Base-by-base conservation (phyloP, 2,329 filamentous ascomycete genomes). In the Emmonsia crescens region DNA sequence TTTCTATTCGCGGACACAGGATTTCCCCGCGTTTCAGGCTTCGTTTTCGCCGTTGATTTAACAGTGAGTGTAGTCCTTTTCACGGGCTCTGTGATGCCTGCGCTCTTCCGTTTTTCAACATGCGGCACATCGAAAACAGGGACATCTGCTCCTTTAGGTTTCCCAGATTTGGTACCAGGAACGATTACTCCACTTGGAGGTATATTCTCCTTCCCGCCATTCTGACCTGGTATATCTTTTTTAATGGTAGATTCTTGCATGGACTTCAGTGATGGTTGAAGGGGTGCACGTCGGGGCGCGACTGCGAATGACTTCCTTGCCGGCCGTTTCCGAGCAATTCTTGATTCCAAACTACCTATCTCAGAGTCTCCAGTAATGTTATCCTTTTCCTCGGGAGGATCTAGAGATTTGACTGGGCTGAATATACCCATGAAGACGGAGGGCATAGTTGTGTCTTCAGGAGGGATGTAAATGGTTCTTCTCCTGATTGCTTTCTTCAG, bases 131-230 rank as follows among this genome's bases (percentile, higher is more conserved):
- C 60, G 54, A 60, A 52, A 44, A 63, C 40, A 52, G 62, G 59
- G 44, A 61, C 57, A 60, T 44, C 62, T 60, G 36, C 48, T 49
- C 65, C 64, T 33, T 48, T 57, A 29, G 48, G 52, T 38, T 68
- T 69, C 1, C 61, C 63, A 38, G 70, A 69, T 55, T 65, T 56
- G 12, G 64, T 60, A 40, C 27, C 42, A 27, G 51, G 31, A 42
- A 60, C 44, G 16, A 66, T 27, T 14, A 68, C 36, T 38, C 65
- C 59, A 3, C 78, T 79, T 0, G 83, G 84, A 16, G 83, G 83
- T 5, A 85, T 68, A 64, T 87, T 87, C 69, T 87, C 84, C 66
- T 87, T 87, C 5, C 84, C 84, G 4, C 78, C 78, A 40, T 82
- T 81, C 57, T 77, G 77, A 29, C 83, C 83, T 62, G 75, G 67